Evolutionary conservation across 2,329 filamentous ascomycete genomes (phyloP), one percentile per base, ranked within the genome.

Genomic region (Paramyrothecium sp.): DNA sequence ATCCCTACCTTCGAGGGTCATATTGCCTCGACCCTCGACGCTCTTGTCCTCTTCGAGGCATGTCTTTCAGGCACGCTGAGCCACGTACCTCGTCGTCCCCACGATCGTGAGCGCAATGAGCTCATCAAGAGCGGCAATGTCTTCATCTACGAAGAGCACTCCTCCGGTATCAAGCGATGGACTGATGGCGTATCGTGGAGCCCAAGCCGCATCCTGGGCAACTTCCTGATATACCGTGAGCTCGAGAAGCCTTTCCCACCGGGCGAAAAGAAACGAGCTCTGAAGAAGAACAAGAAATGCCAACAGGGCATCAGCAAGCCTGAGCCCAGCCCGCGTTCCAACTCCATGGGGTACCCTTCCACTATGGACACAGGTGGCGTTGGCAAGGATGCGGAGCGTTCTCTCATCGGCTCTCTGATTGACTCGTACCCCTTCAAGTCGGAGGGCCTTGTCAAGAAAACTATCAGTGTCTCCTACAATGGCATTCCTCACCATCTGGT

Each of bases 171-270:
- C 75, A 96, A 96, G 76, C 83, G 93, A 56, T 97, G 93, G 93
- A 97, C 92, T 0, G 93, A 97, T 65, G 92, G 93, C 16, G 86
- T 94, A 12, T 88, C 89, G 7, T 97, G 93, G 93, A 96, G 91
- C 64, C 93, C 93, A 0, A 96, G 89, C 72, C 88, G 90, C 17
- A 94, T 96, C 51, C 79, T 94, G 51, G 89, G 89, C 58, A 95
- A 95, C 69, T 96, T 92, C 65, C 81, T 96, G 48, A 85, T 96
- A 63, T 96, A 96, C 68, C 87, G 92, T 30, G 91, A 96, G 71
- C 81, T 96, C 48, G 85, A 90, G 61, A 86, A 89, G 65, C 87
- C 89, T 0, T 93, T 93, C 63, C 87, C 89, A 2, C 89, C 90
- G 0, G 91, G 91, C 7, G 89, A 94, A 77, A 95, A 94, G 81